Base-by-base conservation (phyloP, 495 filamentous ascomycete genomes). In the Penicillium egyptiacum region DNA sequence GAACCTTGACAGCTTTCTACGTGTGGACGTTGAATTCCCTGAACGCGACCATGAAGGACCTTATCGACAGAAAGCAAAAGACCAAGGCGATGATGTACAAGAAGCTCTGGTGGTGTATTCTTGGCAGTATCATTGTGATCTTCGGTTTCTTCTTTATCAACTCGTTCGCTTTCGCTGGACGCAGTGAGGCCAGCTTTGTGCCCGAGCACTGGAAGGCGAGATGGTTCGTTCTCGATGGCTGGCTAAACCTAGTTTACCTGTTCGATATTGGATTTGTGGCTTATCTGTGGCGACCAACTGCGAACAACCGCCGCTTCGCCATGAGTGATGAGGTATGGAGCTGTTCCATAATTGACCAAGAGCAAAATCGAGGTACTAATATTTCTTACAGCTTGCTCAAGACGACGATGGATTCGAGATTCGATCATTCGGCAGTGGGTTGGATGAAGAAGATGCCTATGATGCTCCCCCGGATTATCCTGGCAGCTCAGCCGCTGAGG, bases 371-470 rank as follows among this genome's bases (percentile, higher is more conserved):
- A 6, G 9, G 40, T 69, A 33, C 72, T 79, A 28, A 79, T 63
- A 30, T 40, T 33, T 25, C 9, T 49, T 60, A 33, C 50, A 88
- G 85, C 86, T 99, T 66, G 94, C 95, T 7, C 94, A 97, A 83
- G 92, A 99, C 71, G 94, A 99, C 63, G 95, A 98, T 66, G 94
- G 91, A 11, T 98, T 99, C 64, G 95, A 99, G 70, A 96, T 99
- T 62, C 88, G 89, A 50, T 92, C 91, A 37, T 88, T 99, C 47
- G 91, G 90, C 26, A 89, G 91, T 68, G 86, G 82, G 0, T 81
- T 92, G 43, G 93, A 97, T 61, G 83, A 88, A 58, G 83, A 83
- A 62, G 77, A 81, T 42, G 74, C 68, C 16, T 71, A 75, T 56
- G 75, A 75, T 49, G 76, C 66, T 17, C 70, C 71, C 33, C 77